phyloP scores from a whole-genome alignment of 148 eudicot species.

The Rhododendron vialii region DNA sequence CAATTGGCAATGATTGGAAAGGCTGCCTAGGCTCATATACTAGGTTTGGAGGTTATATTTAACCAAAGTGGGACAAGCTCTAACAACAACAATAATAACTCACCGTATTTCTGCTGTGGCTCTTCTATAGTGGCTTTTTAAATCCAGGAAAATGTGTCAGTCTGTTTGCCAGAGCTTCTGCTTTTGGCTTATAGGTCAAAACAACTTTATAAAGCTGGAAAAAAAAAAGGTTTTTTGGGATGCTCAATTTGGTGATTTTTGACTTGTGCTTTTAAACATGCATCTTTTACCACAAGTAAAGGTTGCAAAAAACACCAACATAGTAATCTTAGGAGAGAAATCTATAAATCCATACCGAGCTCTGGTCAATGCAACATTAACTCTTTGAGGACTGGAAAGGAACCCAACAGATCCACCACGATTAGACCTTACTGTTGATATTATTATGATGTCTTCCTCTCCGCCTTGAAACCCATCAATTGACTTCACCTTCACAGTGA shows the following conservation, averaged over 20 bases:
- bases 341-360: constrained; percentile 45
- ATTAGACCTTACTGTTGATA: constrained; percentile 78
- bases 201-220: background rate
- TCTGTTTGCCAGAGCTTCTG: background rate
- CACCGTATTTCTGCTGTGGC: background rate
- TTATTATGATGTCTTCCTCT: constrained; percentile 60
- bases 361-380: constrained; percentile 77
- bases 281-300: background rate
- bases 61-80: no score
- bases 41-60: no score
- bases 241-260: background rate
- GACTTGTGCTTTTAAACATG: background rate
- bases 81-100: background rate
- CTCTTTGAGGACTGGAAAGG: constrained; percentile 48
- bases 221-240: background rate
- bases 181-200: background rate
- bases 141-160: background rate
- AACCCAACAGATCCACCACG: constrained; percentile 54
- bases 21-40: no score
- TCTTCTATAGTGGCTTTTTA: background rate
- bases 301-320: background rate
- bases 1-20: no score
- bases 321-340: background rate
- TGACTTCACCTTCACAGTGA: constrained; percentile 57
- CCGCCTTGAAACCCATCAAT: constrained; percentile 90